Evolutionary conservation across 495 filamentous ascomycete species (phyloP).

Genomic region (Penicillium macrosclerotiorum): DNA sequence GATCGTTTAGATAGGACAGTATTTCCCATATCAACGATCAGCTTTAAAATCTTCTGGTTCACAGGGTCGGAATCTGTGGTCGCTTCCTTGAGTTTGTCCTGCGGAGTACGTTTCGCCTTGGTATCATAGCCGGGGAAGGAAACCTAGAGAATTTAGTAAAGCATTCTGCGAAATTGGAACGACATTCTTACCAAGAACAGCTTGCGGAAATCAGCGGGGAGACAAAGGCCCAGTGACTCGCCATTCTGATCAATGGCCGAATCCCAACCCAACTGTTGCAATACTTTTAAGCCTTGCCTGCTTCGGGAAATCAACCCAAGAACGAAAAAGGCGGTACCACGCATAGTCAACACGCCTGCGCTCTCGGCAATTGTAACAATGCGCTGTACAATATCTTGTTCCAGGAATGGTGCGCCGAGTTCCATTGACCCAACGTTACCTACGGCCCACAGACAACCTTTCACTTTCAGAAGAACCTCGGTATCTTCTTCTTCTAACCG

Average conservation of each 20-base stretch:
- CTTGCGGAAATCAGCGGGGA: slow-evolving; percentile 73
- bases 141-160: slow-evolving; percentile 24
- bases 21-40: slow-evolving; percentile 84
- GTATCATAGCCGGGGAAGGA: slow-evolving; percentile 37
- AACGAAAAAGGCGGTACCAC: slow-evolving; percentile 95
- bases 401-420: slow-evolving; percentile 87
- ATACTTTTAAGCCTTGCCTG: slow-evolving; percentile 84
- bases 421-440: slow-evolving; percentile 99
- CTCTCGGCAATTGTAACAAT: slow-evolving; percentile 84
- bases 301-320: slow-evolving; percentile 90
- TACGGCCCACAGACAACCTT: slow-evolving; percentile 95
- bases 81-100: slow-evolving; percentile 42
- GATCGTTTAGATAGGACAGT: slow-evolving; percentile 80
- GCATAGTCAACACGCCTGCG: slow-evolving; percentile 84
- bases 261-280: slow-evolving; percentile 87
- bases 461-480: slow-evolving; percentile 89
- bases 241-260: slow-evolving; percentile 82
- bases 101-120: slow-evolving; percentile 38
- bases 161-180: slow-evolving; percentile 6
- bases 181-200: slow-evolving; percentile 63
- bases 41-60: slow-evolving; percentile 71
- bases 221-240: slow-evolving; percentile 78
- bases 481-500: slow-evolving; percentile 78
- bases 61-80: slow-evolving; percentile 60
- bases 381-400: slow-evolving; percentile 76